Conservation (phyloP, 345 rosid species). For the Lenwebbia sp. region DNA sequence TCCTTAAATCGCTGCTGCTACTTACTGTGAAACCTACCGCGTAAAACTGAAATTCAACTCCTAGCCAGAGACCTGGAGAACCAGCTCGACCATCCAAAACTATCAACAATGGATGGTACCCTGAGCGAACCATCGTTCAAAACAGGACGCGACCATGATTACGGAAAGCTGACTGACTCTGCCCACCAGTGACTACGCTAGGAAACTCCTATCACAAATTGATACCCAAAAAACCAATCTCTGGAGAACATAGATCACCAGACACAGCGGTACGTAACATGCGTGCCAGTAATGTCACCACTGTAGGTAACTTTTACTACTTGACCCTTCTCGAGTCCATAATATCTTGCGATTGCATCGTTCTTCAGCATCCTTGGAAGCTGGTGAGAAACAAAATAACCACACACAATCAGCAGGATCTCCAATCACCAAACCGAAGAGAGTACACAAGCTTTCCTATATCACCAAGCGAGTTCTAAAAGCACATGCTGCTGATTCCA, state of each 20-base stretch:
- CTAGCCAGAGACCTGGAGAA: not conserved
- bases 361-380: slow-evolving; percentile 47
- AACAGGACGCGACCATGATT: not conserved
- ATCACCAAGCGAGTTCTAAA: not conserved
- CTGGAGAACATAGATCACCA: slow-evolving; percentile 7
- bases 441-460: not conserved
- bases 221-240: not conserved
- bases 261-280: slow-evolving; percentile 45
- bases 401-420: not conserved
- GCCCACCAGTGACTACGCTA: not conserved
- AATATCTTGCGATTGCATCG: slow-evolving; percentile 49
- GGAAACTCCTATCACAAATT: not conserved
- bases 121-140: not conserved
- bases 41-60: not conserved
- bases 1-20: not conserved
- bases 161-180: not conserved
- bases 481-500: not conserved
- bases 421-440: not conserved
- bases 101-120: not conserved
- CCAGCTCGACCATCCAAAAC: not conserved
- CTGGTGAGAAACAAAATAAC: slow-evolving; percentile 12
- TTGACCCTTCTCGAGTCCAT: slow-evolving; percentile 67
- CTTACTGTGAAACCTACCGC: not conserved
- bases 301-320: slow-evolving; percentile 44
- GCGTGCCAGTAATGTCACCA: slow-evolving; percentile 30